Evolutionary conservation across 768 basidiomycete species (phyloP).

Genomic region (Rhizopogon vesiculosus): DNA sequence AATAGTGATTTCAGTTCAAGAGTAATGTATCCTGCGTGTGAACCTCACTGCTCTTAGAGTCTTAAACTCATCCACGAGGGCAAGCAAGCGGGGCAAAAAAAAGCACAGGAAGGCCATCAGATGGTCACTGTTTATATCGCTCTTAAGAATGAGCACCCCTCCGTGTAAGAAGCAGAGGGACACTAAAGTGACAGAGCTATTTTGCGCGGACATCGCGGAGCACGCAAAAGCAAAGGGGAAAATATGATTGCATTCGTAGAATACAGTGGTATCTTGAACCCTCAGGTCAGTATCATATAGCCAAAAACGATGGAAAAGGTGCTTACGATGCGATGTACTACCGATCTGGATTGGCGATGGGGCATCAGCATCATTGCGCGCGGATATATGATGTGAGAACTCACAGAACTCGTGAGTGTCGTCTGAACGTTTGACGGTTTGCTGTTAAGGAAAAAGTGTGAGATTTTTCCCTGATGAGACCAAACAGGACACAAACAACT

Average conservation of each 20-base stretch:
- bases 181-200: conserved; percentile 84
- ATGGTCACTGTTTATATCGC: conserved; percentile 48
- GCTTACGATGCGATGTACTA: conserved; percentile 32
- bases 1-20: neutral
- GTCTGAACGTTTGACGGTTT: conserved; percentile 94
- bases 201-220: conserved; percentile 3
- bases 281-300: conserved; percentile 10
- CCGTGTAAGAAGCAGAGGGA: conserved; percentile 57
- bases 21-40: conserved; percentile 45
- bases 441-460: conserved; percentile 47
- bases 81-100: conserved; percentile 38
- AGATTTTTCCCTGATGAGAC: conserved; percentile 24
- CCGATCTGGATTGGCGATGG: conserved; percentile 31
- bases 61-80: conserved; percentile 18
- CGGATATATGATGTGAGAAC: conserved; percentile 26
- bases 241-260: conserved; percentile 29
- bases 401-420: conserved; percentile 96
- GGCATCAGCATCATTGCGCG: conserved; percentile 4
- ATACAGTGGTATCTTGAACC: conserved; percentile 28
- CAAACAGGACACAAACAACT: conserved; percentile 56
- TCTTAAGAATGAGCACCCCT: conserved; percentile 82
- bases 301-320: conserved; percentile 18
- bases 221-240: conserved; percentile 10
- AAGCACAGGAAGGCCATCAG: conserved; percentile 24
- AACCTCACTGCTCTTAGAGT: conserved; percentile 37